These are phyloP conservation scores for Verticillium zaregamsianum DNA, from an alignment of 2,329 filamentous ascomycete species.

Conservation along the genomic window DNA sequence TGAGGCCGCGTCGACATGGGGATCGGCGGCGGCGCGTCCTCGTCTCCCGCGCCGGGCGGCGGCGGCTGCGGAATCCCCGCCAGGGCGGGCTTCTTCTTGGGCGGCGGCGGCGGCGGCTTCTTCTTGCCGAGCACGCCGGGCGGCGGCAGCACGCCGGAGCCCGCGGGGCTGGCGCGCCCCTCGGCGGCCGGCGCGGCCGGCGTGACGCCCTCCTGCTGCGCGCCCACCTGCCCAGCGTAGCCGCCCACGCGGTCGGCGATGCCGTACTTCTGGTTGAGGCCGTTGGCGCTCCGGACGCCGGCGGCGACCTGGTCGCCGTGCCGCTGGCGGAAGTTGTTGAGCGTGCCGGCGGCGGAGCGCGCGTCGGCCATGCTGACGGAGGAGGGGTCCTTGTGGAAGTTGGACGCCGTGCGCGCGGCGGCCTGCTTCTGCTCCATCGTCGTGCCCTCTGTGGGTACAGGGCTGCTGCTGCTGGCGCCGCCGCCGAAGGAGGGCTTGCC, in stretches of 20 bases:
- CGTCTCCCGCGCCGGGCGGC: slow-evolving; percentile 15
- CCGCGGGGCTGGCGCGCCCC: neutral
- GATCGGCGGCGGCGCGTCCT: slow-evolving; percentile 43
- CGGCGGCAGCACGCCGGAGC: neutral
- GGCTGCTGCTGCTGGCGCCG: neutral
- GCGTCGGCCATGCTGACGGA: slow-evolving; percentile 58
- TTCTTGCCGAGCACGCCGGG: slow-evolving; percentile 38
- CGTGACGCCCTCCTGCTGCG: slow-evolving; percentile 9
- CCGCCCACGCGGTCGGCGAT: slow-evolving; percentile 35
- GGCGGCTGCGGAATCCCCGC: slow-evolving; percentile 11
- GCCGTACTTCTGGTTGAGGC: slow-evolving; percentile 59
- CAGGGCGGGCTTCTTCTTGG: slow-evolving; percentile 47
- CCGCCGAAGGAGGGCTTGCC: slow-evolving; percentile 28
- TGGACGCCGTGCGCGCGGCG: slow-evolving; percentile 56
- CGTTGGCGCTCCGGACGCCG: slow-evolving; percentile 53
- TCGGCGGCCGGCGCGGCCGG: neutral
- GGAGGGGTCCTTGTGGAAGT: slow-evolving; percentile 56
- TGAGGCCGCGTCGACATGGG: slow-evolving; percentile 47
- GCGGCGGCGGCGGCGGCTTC: slow-evolving; percentile 47
- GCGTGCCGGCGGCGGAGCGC: slow-evolving; percentile 53
- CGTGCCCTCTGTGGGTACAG: slow-evolving; percentile 43
- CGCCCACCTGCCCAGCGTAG: slow-evolving; percentile 13
- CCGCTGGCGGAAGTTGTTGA: slow-evolving; percentile 65
- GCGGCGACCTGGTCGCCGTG: slow-evolving; percentile 64
- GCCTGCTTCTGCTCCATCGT: slow-evolving; percentile 63